Evolutionary conservation across 2,329 filamentous ascomycete species (phyloP), one percentile per base, ranked within the genome.

Genomic region (Talaromyces sp.): DNA sequence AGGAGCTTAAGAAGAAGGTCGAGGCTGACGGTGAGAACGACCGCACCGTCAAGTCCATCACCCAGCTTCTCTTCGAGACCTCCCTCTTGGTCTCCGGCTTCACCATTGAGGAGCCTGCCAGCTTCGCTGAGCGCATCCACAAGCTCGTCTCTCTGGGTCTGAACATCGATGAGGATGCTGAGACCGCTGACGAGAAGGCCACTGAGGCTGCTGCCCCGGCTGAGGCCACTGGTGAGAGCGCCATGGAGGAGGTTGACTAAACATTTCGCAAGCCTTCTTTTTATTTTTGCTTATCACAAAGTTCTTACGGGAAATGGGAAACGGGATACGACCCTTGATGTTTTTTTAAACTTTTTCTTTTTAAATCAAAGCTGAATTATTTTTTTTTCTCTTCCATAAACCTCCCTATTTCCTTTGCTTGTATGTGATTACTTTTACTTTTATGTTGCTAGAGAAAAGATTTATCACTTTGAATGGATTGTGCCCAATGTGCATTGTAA

Each of bases 231-330:
- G 88, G 87, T 67, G 91, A 96, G 86, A 95, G 89, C 81, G 88
- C 92, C 76, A 99, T 99, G 94, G 94, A 99, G 87, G 94, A 99
- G 86, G 94, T 99, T 75, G 94, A 99, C 85, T 99, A 96, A 70
- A 79, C 59, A 48, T 22, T 13, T 57, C 41, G n/a, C n/a, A n/a
- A 40, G n/a, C 33, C 51, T 27, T 39, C 36, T 56, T 56, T 53
- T 48, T 32, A 55, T 51, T 20, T 57, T 35, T 53, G 60, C 51
- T 55, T 35, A 46, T 46, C 51, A 57, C 48, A 57, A 58, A 60
- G 56, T 59, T 57, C 54, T 65, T 64, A 64, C 53, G 62, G 62
- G 62, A 64, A 63, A 64, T 57, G 62, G 62, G 61, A 64, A 63
- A 64, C 51, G 62, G 62, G 62, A 64, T 59, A 64, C 49, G 62